phyloP scores from a whole-genome alignment of 768 basidiomycete species.

The Leccinum olivaceopallidum region DNA sequence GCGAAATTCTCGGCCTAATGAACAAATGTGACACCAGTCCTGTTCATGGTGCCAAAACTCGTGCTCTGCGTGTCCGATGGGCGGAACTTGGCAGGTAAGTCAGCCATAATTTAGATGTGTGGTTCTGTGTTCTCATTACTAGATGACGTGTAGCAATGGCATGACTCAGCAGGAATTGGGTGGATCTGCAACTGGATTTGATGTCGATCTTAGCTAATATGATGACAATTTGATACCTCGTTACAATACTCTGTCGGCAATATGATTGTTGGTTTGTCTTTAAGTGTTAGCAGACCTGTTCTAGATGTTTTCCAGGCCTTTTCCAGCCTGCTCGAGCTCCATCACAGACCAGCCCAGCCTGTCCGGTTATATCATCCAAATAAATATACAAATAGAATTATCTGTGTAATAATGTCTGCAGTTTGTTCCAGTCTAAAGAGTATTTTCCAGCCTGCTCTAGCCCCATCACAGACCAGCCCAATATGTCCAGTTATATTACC shows the following conservation, averaged over 20 bases:
- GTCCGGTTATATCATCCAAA: neutral
- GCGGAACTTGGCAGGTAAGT: neutral
- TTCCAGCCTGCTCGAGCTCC: neutral
- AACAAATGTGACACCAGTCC: no score
- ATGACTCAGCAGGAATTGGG: neutral
- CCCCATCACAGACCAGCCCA: neutral
- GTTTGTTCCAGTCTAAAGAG: neutral
- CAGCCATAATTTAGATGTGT: neutral
- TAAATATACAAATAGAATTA: neutral
- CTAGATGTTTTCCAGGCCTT: neutral
- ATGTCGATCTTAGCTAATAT: neutral
- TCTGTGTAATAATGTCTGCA: neutral
- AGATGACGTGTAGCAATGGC: neutral
- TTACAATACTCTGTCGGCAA: neutral
- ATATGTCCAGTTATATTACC: neutral
- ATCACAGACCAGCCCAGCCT: neutral
- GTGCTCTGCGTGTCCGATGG: neutral
- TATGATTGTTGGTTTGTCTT: neutral
- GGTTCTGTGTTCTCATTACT: neutral
- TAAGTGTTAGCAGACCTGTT: neutral
- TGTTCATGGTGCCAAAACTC: no score
- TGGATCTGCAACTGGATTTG: neutral
- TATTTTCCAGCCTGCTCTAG: neutral
- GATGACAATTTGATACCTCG: neutral
- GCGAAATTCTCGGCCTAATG: no score